phyloP scores from a whole-genome alignment of 1,284 basidiomycete genomes.

The Ganoderma lucidum region DNA sequence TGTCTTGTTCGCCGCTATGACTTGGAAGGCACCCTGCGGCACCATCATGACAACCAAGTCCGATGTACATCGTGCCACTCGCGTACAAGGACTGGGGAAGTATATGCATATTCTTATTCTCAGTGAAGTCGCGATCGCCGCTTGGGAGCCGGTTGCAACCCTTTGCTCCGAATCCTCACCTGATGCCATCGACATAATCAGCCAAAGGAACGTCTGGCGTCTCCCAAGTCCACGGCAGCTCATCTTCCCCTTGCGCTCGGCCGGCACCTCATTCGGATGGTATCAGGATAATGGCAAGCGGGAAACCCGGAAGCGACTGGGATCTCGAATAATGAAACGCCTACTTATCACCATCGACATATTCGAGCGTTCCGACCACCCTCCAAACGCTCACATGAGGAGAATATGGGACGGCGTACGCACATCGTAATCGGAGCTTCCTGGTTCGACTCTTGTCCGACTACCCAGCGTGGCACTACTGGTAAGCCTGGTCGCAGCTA shows the following conservation, averaged over 20 bases:
- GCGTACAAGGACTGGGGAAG: not conserved
- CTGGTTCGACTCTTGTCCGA: not conserved
- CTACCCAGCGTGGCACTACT: not conserved
- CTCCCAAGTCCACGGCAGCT: not conserved
- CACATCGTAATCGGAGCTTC: not conserved
- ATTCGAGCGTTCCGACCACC: not conserved
- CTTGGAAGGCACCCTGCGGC: not conserved
- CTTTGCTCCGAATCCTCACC: not conserved
- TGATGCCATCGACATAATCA: not conserved
- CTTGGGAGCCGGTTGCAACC: not conserved
- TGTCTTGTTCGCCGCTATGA: not conserved
- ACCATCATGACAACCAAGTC: slow-evolving; percentile 3
- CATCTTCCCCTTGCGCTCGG: not conserved
- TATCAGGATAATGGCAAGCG: not conserved
- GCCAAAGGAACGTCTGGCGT: not conserved
- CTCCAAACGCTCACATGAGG: not conserved
- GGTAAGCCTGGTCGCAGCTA: not conserved
- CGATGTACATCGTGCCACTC: not conserved
- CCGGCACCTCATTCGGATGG: not conserved
- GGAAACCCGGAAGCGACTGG: not conserved
- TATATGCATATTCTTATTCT: not conserved
- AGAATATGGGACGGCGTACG: not conserved
- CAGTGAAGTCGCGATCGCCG: not conserved
- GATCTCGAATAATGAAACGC: not conserved
- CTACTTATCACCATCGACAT: not conserved